Evolutionary conservation across 176 grass and related monocot genomes (phyloP), one percentile per base, ranked within the genome.

Genomic region (Triticum timopheevii): DNA sequence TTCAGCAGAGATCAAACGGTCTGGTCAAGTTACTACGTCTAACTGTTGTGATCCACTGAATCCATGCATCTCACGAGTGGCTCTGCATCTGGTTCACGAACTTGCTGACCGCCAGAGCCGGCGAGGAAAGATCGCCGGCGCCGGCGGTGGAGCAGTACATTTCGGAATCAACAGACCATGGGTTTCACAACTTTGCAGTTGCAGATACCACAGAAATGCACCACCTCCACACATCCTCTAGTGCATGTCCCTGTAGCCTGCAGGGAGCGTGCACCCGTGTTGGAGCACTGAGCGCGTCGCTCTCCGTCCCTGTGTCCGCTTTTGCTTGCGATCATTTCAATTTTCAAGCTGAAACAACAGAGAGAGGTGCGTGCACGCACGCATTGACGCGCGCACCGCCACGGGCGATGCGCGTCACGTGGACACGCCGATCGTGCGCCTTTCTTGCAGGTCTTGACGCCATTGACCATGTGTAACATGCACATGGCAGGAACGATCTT

Each of bases 401-500:
- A 11, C 12, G 10, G 50, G 1, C 50, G 67, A 4, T 38, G 33
- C 67, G 44, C 70, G 10, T 8, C 71, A 74, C 71, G 44, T 73
- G 70, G 70, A 47, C 70, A 73, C 39, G 4, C 39, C 16, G 50
- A 54, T 54, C 16, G 50, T 54, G 50, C 50, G 50, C 50, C 2
- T 54, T 17, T 54, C 50, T 44, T 44, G 10, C 16, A 28, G 8
- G 25, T 67, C 25, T 67, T 30, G 19, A 33, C 62, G 42, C 28
- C 65, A 82, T 70, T 70, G 40, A 70, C 42, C 80, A 56, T 67
- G 30, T 38, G 28, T 69, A 52, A 76, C 25, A 76, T 54, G 72
- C 72, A 31, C 10, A 33, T 52, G 7, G 16, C 1, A 22, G 8
- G 49, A 6, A 52, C 49, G 45, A 67, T 67, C 36, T 67, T 81